Evolutionary conservation across 225 moss, liverwort and hornwort species (phyloP).

Genomic region (Physcomitrellopsis africana): DNA sequence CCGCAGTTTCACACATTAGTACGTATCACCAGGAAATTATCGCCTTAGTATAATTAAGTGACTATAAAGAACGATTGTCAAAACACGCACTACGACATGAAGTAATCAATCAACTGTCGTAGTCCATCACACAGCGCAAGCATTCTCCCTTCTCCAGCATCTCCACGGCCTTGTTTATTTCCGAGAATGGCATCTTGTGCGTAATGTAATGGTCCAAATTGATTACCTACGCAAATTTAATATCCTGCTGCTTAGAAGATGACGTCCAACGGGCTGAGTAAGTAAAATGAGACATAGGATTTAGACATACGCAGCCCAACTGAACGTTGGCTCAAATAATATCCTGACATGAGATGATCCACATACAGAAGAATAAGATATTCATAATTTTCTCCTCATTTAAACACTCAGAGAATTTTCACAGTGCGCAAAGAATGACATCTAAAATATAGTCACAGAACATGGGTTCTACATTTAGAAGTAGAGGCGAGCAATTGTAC

Average conservation of each 20-base stretch:
- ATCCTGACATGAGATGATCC: too few species aligned
- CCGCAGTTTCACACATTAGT: background rate
- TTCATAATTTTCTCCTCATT: background rate
- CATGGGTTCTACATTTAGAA: background rate
- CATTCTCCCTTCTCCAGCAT: constrained; percentile 37
- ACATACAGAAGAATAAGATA: background rate
- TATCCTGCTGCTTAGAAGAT: background rate
- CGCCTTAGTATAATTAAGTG: background rate
- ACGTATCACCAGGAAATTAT: background rate
- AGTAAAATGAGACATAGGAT: too few species aligned
- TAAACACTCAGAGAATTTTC: background rate
- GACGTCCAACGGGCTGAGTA: background rate
- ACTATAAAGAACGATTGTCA: background rate
- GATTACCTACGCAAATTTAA: constrained; percentile 26
- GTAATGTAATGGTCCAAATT: constrained; percentile 49
- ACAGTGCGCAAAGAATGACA: background rate
- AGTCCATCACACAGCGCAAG: constrained; percentile 56
- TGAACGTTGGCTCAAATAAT: too few species aligned
- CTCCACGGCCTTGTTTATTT: constrained; percentile 45
- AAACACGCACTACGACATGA: background rate
- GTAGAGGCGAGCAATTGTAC: constrained; percentile 14
- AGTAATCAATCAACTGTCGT: constrained; percentile 9
- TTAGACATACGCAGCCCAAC: too few species aligned
- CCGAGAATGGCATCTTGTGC: constrained; percentile 41
- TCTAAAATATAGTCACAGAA: background rate